Base-by-base conservation (phyloP, 164 flowering plant species). In the Liquidambar formosana region DNA sequence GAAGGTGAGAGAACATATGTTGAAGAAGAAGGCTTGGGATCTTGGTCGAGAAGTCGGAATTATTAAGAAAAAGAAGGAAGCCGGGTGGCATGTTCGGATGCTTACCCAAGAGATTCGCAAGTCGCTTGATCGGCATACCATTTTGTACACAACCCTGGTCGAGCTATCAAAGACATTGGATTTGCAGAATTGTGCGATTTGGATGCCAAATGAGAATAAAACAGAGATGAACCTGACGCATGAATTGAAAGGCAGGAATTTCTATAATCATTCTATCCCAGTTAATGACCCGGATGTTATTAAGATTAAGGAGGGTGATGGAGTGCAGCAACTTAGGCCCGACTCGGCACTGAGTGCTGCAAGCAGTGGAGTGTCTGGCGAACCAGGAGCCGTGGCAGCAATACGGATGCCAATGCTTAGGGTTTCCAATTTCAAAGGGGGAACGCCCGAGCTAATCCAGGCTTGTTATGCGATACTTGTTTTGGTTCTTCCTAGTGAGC, bases 341-440 rank as follows among this genome's bases (percentile, higher is more conserved):
- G 88, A 80, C 10, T 93, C 99, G 0, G 71, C 76, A 10, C 87
- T 95, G 46, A 91, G 88, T 68, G 21, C 52, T 27, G 87, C 84
- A 10, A 93, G 96, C 70, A 62, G 82, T 68, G 83, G 86, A 27
- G 87, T 71, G 27, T 60, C 71, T 18, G 76, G 68, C 22, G 88
- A 87, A 57, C 78, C 79, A 2, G 97, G 94, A 10, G 80, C 90
- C 2, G 91, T 88, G 63, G 99, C 97, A 62, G 99, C 96, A 3
- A 93, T 93, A 56, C 78, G 99, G 26, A 89, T 95, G 97, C 97
- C 96, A 22, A 92, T 95, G 97, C 89, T 95, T 46, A 87, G 88
- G 26, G 93, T 89, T 43, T 81, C 87, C 8, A 82, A 94, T 71
- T 95, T 95, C 74, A 91, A 89, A 76, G 97, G 97, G 5, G 99